Conservation (phyloP, 2,329 filamentous ascomycete genomes). For the Monosporascus sp. region DNA sequence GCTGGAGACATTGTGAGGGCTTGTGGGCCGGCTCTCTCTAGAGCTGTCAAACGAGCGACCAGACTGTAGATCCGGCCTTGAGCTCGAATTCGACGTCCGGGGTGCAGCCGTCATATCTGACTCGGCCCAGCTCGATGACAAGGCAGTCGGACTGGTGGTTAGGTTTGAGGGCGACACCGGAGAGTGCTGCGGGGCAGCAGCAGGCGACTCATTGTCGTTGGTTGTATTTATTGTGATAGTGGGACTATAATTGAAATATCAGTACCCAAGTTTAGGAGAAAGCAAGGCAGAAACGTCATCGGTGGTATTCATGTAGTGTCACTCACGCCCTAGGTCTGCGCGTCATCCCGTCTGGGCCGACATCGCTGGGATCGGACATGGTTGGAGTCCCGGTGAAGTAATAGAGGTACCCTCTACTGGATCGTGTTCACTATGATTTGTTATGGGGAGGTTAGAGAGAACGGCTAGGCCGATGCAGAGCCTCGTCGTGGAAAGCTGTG, state of each 20-base stretch:
- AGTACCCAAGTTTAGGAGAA: slow-evolving; percentile 1
- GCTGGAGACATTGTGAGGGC: slow-evolving; percentile 66
- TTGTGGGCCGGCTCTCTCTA: slow-evolving; percentile 61
- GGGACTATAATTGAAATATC: slow-evolving; percentile 18
- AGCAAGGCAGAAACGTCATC: neutral
- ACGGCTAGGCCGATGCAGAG: neutral
- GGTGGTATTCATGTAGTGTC: neutral
- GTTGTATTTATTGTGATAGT: slow-evolving; percentile 33
- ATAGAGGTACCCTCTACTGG: neutral
- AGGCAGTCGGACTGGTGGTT: slow-evolving; percentile 24
- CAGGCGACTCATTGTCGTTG: slow-evolving; percentile 20
- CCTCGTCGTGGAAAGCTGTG: neutral
- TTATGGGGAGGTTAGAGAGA: neutral
- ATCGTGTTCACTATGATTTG: neutral
- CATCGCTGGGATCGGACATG: slow-evolving; percentile 1
- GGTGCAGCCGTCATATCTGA: slow-evolving; percentile 17
- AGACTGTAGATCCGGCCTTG: slow-evolving; percentile 41
- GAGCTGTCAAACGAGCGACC: slow-evolving; percentile 58
- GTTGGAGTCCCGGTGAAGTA: neutral
- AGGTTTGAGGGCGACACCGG: slow-evolving; percentile 22
- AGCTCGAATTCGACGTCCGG: slow-evolving; percentile 14
- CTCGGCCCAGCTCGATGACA: slow-evolving; percentile 19
- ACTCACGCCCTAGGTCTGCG: slow-evolving; percentile 7
- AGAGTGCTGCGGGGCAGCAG: slow-evolving; percentile 16
- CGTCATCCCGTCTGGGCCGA: neutral